Base-by-base conservation (phyloP, 148 eudicot species). In the Polygonum aviculare region DNA sequence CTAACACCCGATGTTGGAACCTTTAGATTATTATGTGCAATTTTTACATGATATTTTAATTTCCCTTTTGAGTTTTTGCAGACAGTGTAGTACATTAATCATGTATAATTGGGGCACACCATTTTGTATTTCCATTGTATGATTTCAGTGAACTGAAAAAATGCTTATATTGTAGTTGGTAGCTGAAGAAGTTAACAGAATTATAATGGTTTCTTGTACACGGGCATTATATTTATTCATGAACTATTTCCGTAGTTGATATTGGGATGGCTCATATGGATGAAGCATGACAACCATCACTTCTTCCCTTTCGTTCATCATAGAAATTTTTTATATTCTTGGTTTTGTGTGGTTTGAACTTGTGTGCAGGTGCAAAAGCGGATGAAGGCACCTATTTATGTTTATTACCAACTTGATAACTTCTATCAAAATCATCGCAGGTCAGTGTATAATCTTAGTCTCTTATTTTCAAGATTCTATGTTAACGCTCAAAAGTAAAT, bases 381-480 rank as follows among this genome's bases (percentile, higher is more conserved):
- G 74, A 95, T 95, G 99, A 86, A 89, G 75, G 84, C 85, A 51
- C 99, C 99, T 36, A 87, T 95, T 39, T 90, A 88, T 85, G 89
- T 95, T 44, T 95, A 95, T 76, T 95, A 95, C 81, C 96, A 95
- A 86, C 96, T 95, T 36, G 99, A 95, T 83, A 95, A 95, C 79
- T 95, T 85, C 80, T 95, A 92, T 81, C 99, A 95, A 87, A 95
- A 95, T 80, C 99, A 95, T 80, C 99, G 99, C 81, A 87, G 99
- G 98, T 92, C 82, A 60, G 69, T 26, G 60, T 54, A n/a, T 54
- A 54, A 54, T 26, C 60, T 50, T 50, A 54, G 22, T 60, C 67
- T 60, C 15, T 60, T 26, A 26, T 22, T 60, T 22, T 60, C 67
- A 60, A 22, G 36, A 9, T 22, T 22, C 6, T 54, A 60, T 22